A percentile compares a stretch with the other conserved stretches of the same genome.
These are phyloP conservation scores for Acanthamoeba castellanii DNA, from an alignment of 208 protist species.

Conservation along the genomic window DNA sequence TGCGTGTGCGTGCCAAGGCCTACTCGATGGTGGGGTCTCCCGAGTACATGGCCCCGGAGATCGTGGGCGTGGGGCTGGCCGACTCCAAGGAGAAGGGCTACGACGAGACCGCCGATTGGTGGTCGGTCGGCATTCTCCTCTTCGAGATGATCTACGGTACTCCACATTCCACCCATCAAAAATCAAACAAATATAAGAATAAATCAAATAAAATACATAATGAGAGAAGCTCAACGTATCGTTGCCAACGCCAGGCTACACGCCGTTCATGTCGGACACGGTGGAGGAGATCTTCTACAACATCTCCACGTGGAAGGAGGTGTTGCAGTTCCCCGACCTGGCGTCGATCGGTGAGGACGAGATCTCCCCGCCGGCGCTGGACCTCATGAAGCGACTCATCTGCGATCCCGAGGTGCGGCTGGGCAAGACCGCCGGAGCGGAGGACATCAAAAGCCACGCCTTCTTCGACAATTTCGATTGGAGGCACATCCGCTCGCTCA, in stretches of 20 bases:
- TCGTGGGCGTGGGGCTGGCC: slow-evolving; percentile 24
- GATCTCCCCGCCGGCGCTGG: background rate
- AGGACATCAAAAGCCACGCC: slow-evolving; percentile 68
- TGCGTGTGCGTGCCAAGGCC: background rate
- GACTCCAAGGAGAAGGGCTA: slow-evolving; percentile 77
- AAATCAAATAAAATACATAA: no score
- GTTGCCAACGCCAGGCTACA: background rate
- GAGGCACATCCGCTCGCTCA: background rate
- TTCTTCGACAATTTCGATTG: slow-evolving; percentile 69
- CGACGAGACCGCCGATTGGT: slow-evolving; percentile 82
- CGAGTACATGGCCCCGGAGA: slow-evolving; percentile 70
- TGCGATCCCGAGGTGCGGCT: slow-evolving; percentile 43
- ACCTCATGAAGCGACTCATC: slow-evolving; percentile 58
- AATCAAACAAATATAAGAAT: background rate
- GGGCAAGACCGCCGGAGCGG: slow-evolving; percentile 24
- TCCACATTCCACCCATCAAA: slow-evolving; percentile 74
- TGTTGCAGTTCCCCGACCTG: slow-evolving; percentile 72
- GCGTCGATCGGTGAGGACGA: background rate
- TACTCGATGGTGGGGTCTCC: slow-evolving; percentile 61
- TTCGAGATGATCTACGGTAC: slow-evolving; percentile 85
- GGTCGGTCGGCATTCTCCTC: slow-evolving; percentile 84
- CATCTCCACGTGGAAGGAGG: slow-evolving; percentile 84
- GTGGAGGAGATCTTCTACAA: slow-evolving; percentile 88
- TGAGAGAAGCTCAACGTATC: no score
- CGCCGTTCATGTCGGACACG: slow-evolving; percentile 89